A percentile compares a stretch with the other conserved stretches of the same genome.
Conservation (phyloP, 2,329 filamentous ascomycete species). For the Stagonosporopsis vannaccii region DNA sequence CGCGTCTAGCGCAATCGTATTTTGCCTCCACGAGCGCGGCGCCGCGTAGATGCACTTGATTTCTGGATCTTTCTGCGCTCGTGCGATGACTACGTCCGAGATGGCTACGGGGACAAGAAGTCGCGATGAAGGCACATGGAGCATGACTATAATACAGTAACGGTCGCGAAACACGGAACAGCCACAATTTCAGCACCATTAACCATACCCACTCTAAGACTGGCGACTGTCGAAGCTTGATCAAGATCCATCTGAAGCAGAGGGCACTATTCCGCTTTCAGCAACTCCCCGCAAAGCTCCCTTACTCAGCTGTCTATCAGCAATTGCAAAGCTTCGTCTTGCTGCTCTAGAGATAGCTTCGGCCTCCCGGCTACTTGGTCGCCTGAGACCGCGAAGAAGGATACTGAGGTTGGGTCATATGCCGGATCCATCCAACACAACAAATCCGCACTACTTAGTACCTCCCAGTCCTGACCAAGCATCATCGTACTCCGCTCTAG, state of each 20-base stretch:
- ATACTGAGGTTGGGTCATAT: constrained; percentile 30
- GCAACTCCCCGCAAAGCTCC: constrained; percentile 20
- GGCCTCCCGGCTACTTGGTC: constrained; percentile 15
- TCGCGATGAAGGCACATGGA: background rate
- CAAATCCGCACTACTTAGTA: constrained; percentile 38
- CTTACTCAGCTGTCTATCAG: constrained; percentile 38
- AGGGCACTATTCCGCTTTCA: constrained; percentile 3
- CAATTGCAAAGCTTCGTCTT: constrained; percentile 14
- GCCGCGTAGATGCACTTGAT: background rate
- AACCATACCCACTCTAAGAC: background rate
- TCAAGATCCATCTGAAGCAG: background rate
- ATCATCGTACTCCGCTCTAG: constrained; percentile 25
- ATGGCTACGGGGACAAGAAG: background rate
- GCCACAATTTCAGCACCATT: background rate
- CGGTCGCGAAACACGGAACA: background rate
- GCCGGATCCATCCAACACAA: constrained; percentile 36
- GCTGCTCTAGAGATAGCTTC: constrained; percentile 10
- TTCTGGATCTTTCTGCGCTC: background rate
- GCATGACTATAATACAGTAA: constrained; percentile 3
- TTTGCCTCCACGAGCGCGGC: background rate
- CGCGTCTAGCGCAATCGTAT: background rate
- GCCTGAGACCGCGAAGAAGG: constrained; percentile 24
- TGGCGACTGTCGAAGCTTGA: background rate
- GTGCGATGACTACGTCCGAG: constrained; percentile 11
- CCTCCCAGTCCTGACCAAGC: constrained; percentile 47